These are phyloP conservation scores for Danielia reshetovae DNA, from an alignment of 805 yeast genomes.

Conservation along the genomic window DNA sequence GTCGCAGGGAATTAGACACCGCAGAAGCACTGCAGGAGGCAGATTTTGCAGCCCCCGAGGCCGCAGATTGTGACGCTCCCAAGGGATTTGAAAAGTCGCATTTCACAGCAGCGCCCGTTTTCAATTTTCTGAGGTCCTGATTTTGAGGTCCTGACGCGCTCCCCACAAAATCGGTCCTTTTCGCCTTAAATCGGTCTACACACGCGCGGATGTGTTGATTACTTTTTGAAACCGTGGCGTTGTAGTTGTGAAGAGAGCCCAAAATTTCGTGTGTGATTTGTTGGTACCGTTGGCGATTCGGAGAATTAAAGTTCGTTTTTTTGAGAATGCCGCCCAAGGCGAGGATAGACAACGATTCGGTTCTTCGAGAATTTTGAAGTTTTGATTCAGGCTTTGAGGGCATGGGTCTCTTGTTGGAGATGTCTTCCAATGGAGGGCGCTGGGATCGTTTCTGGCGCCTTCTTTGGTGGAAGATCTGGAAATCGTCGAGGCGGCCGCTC, in stretches of 20 bases:
- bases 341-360: not conserved
- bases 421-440: conserved; percentile 10
- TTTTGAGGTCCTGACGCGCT: no score
- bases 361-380: no score
- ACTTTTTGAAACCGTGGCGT: conserved; percentile 1
- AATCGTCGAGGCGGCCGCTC: conserved; percentile 10
- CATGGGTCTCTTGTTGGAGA: conserved; percentile 1
- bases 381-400: not conserved
- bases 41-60: no score
- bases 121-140: no score
- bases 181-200: not conserved
- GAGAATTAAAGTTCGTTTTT: not conserved
- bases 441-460: conserved; percentile 1
- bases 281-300: not conserved
- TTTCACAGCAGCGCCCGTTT: no score
- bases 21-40: no score
- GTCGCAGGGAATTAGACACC: no score
- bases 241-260: not conserved
- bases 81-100: no score
- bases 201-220: conserved; percentile 1
- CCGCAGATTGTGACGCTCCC: no score
- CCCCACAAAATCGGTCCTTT: not conserved
- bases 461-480: conserved; percentile 9
- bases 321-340: not conserved
- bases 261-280: not conserved